Conservation (phyloP, 352 stramenopile genomes). For the Pythium monospermum region DNA sequence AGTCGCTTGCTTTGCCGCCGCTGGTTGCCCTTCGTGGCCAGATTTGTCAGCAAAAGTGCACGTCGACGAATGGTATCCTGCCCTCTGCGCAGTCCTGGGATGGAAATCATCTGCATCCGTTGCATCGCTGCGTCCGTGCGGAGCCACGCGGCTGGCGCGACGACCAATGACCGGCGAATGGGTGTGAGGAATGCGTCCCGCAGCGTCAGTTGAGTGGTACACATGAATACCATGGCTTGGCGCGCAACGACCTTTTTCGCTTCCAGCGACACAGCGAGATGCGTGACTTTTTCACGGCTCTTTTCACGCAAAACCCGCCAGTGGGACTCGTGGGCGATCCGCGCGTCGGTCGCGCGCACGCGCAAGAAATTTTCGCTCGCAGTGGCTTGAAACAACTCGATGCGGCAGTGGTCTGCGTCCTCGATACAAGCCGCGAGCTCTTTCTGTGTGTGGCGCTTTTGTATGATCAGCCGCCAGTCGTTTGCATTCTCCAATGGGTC, state of each 20-base stretch:
- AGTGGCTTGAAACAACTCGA: constrained; percentile 55
- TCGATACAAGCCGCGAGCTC: constrained; percentile 28
- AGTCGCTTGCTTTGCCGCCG: constrained; percentile 22
- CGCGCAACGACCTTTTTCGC: constrained; percentile 22
- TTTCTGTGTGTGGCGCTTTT: constrained; percentile 52
- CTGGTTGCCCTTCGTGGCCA: not conserved
- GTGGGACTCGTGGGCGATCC: constrained; percentile 29
- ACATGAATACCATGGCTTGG: constrained; percentile 32
- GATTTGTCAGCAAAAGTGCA: constrained; percentile 24
- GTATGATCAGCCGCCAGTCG: constrained; percentile 60
- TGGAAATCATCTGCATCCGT: constrained; percentile 24
- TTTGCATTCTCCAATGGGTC: constrained; percentile 80
- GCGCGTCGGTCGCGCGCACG: constrained; percentile 24
- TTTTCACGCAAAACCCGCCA: constrained; percentile 26
- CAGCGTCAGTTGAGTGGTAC: constrained; percentile 33
- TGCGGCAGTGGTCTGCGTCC: constrained; percentile 37
- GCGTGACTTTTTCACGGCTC: constrained; percentile 16
- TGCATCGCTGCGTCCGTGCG: constrained; percentile 9
- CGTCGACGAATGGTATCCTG: constrained; percentile 39
- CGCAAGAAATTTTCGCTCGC: constrained; percentile 52
- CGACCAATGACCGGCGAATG: constrained; percentile 41
- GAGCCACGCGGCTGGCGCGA: constrained; percentile 35
- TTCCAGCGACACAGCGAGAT: constrained; percentile 27
- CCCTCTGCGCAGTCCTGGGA: constrained; percentile 41
- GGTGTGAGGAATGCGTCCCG: constrained; percentile 37